Evolutionary conservation across 257 asterid genomes (phyloP), one percentile per base, ranked within the genome.

Genomic region (Leonotis leonurus): DNA sequence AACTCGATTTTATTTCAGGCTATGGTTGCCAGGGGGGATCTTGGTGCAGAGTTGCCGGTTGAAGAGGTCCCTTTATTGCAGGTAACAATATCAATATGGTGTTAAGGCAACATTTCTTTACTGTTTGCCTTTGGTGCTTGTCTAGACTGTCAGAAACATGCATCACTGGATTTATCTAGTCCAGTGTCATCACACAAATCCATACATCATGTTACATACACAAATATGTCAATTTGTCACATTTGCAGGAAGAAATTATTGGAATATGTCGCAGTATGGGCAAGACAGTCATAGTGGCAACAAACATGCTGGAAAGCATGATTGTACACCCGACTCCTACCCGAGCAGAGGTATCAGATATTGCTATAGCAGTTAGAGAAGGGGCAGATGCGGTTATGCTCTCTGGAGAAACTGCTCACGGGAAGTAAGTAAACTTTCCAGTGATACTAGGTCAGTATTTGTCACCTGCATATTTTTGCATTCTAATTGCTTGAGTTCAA

Each of bases 21-120:
- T 60, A 90, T 90, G 96, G 98, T 90, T 80, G 96, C 96, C 55
- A 85, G 97, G 76, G 97, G 97, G 46, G 98, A 90, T 84, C 98
- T 90, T 64, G 98, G 98, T 48, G 96, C 96, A 43, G 95, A 88
- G 81, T 75, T 90, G 73, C 98, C 98, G 30, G 75, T 90, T 56
- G 98, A 90, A 78, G 98, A 90, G 76, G 98, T 87, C 67, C 98
- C 96, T 55, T 64, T 90, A 62, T 77, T 90, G 94, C 98, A 90
- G 96, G 96, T 87, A 75, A 59, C 39, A 22, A 16, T 35, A 9
- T 10, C n/a, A 25, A n/a, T 41, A 26, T 29, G 44, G 25, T 29
- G 33, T 29, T 32, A 53, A 40, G 30, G 32, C 39, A 25, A 35
- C 21, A 29, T 18, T 24, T 56, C 43, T 27, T 13, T 56, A 33